Evolutionary conservation across 345 rosid species (phyloP), one percentile per base, ranked within the genome.

Genomic region (Rhodomyrtus tomentosa): DNA sequence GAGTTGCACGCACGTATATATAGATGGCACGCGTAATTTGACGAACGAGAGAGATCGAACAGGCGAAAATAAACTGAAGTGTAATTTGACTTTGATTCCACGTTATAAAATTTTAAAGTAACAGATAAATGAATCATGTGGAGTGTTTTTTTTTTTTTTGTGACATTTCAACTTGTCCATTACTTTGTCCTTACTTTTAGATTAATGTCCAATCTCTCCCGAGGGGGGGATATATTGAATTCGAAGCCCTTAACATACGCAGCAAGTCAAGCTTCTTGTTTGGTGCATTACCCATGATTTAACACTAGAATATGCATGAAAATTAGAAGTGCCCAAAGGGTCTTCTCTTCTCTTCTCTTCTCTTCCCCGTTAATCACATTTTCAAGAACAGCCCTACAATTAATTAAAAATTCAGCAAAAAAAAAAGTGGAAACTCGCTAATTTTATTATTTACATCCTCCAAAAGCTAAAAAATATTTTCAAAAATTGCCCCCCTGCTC

Each of bases 401-500:
- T 36, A 4, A 82, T 51, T 5, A 55, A 53, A 38, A 27, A 58
- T 83, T 38, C 32, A 49, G 7, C 38, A 12, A 52, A 11, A 24
- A 50, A 50, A 83, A 83, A 22, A 4, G 4, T 18, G 58, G 53
- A 45, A 9, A 59, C 52, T 27, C 50, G 21, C 42, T 22, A 68
- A 54, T 36, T 38, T 48, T 40, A 50, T 56, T 56, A 83, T 83
- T 58, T 83, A 83, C 84, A 58, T 40, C 42, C 22, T 36, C 48
- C 21, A 38, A 54, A 56, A 25, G 55, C 84, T 56, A 58, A 20
- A 32, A 12, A 12, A 80, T 86, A 86, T 83, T 84, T 85, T 85
- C 84, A 88, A 82, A 27, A 87, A 87, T 56, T 84, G 81, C 87
- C 90, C 88, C 90, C 88, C 90, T 91, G 94, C 90, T 96, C 98